Conservation (phyloP, 2,329 filamentous ascomycete species). For the Fusarium sp. region DNA sequence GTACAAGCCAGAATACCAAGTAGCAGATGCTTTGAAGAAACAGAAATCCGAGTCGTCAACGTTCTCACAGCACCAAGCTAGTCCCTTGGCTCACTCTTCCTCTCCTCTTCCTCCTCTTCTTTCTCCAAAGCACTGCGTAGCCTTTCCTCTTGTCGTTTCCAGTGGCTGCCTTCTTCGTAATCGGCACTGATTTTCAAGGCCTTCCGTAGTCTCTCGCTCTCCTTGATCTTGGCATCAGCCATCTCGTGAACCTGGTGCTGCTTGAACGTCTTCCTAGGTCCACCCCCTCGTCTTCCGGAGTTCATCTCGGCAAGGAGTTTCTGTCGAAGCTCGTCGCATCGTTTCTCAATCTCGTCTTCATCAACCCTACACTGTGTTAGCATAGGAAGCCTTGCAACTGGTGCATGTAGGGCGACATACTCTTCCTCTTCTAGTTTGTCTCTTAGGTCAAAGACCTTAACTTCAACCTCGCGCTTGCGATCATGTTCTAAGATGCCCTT, state of each 20-base stretch:
- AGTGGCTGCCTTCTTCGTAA: conserved; percentile 89
- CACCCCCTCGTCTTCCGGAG: conserved; percentile 52
- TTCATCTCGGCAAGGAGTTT: conserved; percentile 60
- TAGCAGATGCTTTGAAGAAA: not conserved
- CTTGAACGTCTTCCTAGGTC: conserved; percentile 76
- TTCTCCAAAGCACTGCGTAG: conserved; percentile 62
- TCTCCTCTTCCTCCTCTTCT: conserved; percentile 59
- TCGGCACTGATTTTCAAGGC: conserved; percentile 90
- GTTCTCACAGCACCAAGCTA: not conserved
- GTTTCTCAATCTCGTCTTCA: conserved; percentile 90
- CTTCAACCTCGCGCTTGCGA: conserved; percentile 89
- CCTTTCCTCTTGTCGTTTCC: conserved; percentile 86
- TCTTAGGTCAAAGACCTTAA: conserved; percentile 91
- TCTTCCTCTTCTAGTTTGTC: conserved; percentile 94
- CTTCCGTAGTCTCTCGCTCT: conserved; percentile 88
- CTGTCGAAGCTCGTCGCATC: conserved; percentile 60
- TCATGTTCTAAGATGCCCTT: conserved; percentile 95
- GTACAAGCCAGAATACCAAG: not conserved
- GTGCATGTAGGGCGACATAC: conserved; percentile 60
- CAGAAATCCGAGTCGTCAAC: not conserved
- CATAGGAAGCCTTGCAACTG: not conserved
- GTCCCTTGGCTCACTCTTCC: conserved; percentile 48
- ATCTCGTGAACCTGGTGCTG: conserved; percentile 96
- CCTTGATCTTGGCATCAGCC: conserved; percentile 95
- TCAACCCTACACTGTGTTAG: conserved; percentile 70